These are phyloP conservation scores for Didymella exigua DNA, from an alignment of 2,329 filamentous ascomycete genomes.

Conservation along the genomic window DNA sequence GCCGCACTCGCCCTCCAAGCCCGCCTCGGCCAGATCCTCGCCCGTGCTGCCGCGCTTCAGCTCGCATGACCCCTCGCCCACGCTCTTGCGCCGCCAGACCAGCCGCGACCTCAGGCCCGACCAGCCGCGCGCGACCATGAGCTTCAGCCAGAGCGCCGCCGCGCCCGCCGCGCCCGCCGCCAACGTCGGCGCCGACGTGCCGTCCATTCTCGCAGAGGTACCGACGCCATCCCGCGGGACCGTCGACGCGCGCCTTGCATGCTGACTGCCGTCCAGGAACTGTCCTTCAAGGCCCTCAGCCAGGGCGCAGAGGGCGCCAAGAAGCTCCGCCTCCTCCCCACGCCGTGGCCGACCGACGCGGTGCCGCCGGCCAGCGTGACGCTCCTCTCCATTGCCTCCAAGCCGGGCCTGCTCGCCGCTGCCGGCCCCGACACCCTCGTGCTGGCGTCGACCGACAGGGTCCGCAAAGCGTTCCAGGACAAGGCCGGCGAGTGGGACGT, in stretches of 20 bases:
- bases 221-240: too few species aligned
- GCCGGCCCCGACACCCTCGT: conserved; percentile 81
- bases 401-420: conserved; percentile 81
- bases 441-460: conserved; percentile 75
- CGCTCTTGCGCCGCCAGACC: conserved; percentile 27
- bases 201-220: conserved; percentile 84
- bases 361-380: conserved; percentile 79
- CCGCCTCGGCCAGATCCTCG: conserved; percentile 23
- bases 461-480: conserved; percentile 73
- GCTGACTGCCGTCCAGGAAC: conserved; percentile 54
- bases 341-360: conserved; percentile 72
- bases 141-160: conserved; percentile 59
- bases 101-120: conserved; percentile 37
- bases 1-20: conserved; percentile 20
- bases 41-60: conserved; percentile 22
- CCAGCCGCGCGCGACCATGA: conserved; percentile 57
- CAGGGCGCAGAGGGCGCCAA: conserved; percentile 71
- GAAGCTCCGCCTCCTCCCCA: conserved; percentile 78
- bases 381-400: conserved; percentile 81
- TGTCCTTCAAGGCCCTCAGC: conserved; percentile 74
- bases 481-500: conserved; percentile 65
- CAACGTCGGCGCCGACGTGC: conserved; percentile 68
- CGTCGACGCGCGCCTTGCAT: not conserved
- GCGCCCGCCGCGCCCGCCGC: conserved; percentile 49
- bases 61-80: conserved; percentile 37